phyloP scores from a whole-genome alignment of 257 asterid genomes.

The Capsicum rhomboideum region DNA sequence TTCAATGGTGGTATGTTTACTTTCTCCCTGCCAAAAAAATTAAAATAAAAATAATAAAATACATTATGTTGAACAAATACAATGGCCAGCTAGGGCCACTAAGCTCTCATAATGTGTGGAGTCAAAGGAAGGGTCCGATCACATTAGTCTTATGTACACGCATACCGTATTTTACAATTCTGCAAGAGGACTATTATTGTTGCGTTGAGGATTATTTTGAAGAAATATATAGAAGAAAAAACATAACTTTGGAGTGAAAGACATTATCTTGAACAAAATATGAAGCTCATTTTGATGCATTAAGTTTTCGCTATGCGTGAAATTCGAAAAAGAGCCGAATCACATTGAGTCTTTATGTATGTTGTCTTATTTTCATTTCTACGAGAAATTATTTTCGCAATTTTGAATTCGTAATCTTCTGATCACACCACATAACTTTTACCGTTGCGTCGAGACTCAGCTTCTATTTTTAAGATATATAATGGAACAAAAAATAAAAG shows the following conservation, averaged over 20 bases:
- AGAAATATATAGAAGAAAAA: neutral
- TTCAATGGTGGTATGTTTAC: conserved; percentile 51
- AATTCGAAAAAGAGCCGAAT: rapidly evolving
- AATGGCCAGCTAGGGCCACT: neutral
- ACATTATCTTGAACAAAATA: neutral
- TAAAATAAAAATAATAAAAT: neutral
- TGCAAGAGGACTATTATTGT: neutral
- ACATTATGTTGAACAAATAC: neutral
- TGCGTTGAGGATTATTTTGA: neutral
- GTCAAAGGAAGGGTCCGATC: too few relatives aligned
- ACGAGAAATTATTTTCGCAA: neutral
- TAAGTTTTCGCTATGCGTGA: rapidly evolving
- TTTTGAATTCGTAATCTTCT: neutral
- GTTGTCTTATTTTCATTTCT: neutral
- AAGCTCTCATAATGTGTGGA: neutral
- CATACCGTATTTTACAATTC: neutral
- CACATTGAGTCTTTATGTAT: neutral
- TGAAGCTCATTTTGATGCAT: neutral
- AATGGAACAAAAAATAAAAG: neutral
- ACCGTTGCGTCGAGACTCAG: rapidly evolving
- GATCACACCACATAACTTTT: neutral
- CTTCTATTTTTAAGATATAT: neutral
- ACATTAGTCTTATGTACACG: neutral
- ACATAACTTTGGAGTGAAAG: neutral
- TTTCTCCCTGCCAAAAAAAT: conserved; percentile 61